Conservation (phyloP, 208 protist species). For the Leishmania amazonensis region DNA sequence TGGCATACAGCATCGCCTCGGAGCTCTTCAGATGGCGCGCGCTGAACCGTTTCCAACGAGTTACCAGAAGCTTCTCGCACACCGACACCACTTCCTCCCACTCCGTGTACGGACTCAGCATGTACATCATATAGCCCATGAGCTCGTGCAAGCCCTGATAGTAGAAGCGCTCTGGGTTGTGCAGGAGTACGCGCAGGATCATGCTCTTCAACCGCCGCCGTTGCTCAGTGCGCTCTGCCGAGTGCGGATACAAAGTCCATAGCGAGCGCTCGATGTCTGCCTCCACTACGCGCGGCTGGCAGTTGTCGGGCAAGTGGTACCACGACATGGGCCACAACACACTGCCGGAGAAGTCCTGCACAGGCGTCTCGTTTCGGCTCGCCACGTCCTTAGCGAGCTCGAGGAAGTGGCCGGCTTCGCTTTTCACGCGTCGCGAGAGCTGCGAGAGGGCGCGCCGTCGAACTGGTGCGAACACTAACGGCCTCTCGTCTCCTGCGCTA, state of each 20-base stretch:
- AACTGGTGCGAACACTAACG: background rate
- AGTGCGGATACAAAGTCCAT: slow-evolving; percentile 74
- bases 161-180: slow-evolving; percentile 67
- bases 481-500: background rate
- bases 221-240: slow-evolving; percentile 42
- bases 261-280: slow-evolving; percentile 80
- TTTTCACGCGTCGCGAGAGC: slow-evolving; percentile 36
- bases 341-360: slow-evolving; percentile 6
- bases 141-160: slow-evolving; percentile 90
- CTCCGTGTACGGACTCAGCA: slow-evolving; percentile 40
- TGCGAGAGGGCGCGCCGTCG: slow-evolving; percentile 35
- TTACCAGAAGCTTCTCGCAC: slow-evolving; percentile 60
- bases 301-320: slow-evolving; percentile 66
- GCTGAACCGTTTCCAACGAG: slow-evolving; percentile 66
- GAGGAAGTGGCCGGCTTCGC: slow-evolving; percentile 6
- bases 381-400: slow-evolving; percentile 4
- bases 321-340: slow-evolving; percentile 18
- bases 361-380: slow-evolving; percentile 1
- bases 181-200: slow-evolving; percentile 57
- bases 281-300: slow-evolving; percentile 74
- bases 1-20: slow-evolving; percentile 78
- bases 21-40: slow-evolving; percentile 50
- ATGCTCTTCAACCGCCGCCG: slow-evolving; percentile 53
- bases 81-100: slow-evolving; percentile 56
- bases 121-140: slow-evolving; percentile 82